Evolutionary conservation across 345 rosid species (phyloP).

Genomic region (Conringia planisiliqua): DNA sequence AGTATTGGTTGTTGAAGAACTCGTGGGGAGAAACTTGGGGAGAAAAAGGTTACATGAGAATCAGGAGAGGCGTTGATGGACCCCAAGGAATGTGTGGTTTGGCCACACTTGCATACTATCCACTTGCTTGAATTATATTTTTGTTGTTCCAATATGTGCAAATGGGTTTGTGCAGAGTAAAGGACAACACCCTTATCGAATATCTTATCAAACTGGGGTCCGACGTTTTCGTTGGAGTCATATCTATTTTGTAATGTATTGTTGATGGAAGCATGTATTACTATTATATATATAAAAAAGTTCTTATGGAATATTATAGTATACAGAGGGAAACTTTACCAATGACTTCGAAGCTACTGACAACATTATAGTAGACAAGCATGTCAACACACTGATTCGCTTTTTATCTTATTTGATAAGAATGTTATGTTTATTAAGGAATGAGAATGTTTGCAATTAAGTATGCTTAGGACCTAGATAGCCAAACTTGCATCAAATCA

Average conservation of each 20-base stretch:
- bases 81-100: conserved; percentile 45
- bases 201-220: neutral
- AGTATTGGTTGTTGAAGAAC: conserved; percentile 51
- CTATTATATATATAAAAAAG: neutral
- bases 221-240: neutral
- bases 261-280: neutral
- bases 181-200: neutral
- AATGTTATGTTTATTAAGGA: too few species aligned
- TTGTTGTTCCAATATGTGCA: neutral
- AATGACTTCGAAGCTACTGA: too few species aligned
- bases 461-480: too few species aligned
- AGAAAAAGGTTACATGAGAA: conserved; percentile 48
- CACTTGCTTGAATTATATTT: conserved; percentile 27
- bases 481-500: too few species aligned
- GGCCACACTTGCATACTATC: conserved; percentile 37
- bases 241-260: neutral
- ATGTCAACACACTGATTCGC: too few species aligned
- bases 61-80: conserved; percentile 33
- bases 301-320: too few species aligned
- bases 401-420: too few species aligned
- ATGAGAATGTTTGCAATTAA: too few species aligned
- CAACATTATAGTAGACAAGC: too few species aligned
- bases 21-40: conserved; percentile 60
- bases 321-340: too few species aligned
- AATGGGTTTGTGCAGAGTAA: neutral